These are phyloP conservation scores for Phytophthora vignae DNA, from an alignment of 352 stramenopile genomes.

Conservation along the genomic window DNA sequence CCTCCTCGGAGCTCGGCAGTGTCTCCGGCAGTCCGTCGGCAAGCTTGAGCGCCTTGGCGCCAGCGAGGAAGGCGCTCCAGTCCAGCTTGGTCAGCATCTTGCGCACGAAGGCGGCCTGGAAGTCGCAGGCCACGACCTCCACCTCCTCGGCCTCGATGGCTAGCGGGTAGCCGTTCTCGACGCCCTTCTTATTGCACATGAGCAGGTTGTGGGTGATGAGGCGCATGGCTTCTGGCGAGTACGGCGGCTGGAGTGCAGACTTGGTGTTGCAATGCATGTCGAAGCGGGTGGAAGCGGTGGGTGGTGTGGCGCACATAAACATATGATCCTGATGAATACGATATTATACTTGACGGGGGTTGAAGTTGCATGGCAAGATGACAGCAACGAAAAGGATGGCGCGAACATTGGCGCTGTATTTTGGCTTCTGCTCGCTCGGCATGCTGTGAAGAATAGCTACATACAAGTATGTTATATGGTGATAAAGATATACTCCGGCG, in stretches of 20 bases:
- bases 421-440: constrained; percentile 4
- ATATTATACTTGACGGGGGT: neutral
- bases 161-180: constrained; percentile 93
- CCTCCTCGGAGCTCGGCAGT: constrained; percentile 49
- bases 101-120: constrained; percentile 83
- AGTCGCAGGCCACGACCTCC: constrained; percentile 86
- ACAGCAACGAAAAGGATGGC: neutral
- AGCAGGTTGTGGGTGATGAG: constrained; percentile 97
- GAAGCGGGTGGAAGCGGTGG: constrained; percentile 7
- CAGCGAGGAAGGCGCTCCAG: constrained; percentile 86
- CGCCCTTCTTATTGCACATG: constrained; percentile 94
- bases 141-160: constrained; percentile 84
- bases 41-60: constrained; percentile 76
- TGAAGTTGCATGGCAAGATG: constrained; percentile 16
- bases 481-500: constrained; percentile 32
- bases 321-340: neutral
- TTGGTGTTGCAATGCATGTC: neutral
- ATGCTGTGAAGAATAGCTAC: constrained; percentile 13
- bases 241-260: neutral
- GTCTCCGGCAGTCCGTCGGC: constrained; percentile 73
- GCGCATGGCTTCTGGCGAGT: constrained; percentile 61
- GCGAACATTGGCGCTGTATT: constrained; percentile 17
- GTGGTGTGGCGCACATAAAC: neutral
- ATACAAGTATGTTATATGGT: constrained; percentile 34
- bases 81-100: constrained; percentile 93